phyloP scores from a whole-genome alignment of 352 stramenopile species.

The Phytophthora tubulina region DNA sequence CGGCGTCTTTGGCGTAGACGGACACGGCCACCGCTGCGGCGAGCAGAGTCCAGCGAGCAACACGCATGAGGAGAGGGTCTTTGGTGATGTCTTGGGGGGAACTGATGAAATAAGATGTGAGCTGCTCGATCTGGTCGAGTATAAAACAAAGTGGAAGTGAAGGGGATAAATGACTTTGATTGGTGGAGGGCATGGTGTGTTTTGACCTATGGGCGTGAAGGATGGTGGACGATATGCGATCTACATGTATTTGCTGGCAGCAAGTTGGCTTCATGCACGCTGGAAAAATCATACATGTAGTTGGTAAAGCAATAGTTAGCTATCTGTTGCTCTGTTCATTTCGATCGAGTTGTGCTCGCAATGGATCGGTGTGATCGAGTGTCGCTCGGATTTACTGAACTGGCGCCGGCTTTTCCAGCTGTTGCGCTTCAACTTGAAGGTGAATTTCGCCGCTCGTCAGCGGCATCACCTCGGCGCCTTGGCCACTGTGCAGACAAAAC shows the following conservation, averaged over 20 bases:
- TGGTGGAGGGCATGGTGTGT: conserved; percentile 2
- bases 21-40: conserved; percentile 47
- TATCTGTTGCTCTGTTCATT: no score
- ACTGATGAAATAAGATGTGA: conserved; percentile 29
- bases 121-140: conserved; percentile 7
- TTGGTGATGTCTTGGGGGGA: conserved; percentile 6
- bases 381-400: conserved; percentile 8
- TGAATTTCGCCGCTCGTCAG: conserved; percentile 76
- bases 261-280: background rate
- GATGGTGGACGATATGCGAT: conserved; percentile 25
- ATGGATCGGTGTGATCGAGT: background rate
- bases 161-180: conserved; percentile 5
- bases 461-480: conserved; percentile 62
- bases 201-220: conserved; percentile 20
- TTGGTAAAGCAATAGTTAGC: no score
- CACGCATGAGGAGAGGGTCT: conserved; percentile 29
- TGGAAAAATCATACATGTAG: no score
- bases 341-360: background rate
- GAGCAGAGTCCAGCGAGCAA: conserved; percentile 47
- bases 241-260: background rate
- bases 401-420: conserved; percentile 37
- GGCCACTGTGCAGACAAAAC: conserved; percentile 31
- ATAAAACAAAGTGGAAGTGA: conserved; percentile 33
- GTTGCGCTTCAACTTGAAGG: conserved; percentile 66
- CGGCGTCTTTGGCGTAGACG: conserved; percentile 35